Percentiles rank a stretch among this genome's conserved stretches.
Evolutionary conservation across 768 basidiomycete genomes (phyloP).

Genomic region (Trametes coccinea): DNA sequence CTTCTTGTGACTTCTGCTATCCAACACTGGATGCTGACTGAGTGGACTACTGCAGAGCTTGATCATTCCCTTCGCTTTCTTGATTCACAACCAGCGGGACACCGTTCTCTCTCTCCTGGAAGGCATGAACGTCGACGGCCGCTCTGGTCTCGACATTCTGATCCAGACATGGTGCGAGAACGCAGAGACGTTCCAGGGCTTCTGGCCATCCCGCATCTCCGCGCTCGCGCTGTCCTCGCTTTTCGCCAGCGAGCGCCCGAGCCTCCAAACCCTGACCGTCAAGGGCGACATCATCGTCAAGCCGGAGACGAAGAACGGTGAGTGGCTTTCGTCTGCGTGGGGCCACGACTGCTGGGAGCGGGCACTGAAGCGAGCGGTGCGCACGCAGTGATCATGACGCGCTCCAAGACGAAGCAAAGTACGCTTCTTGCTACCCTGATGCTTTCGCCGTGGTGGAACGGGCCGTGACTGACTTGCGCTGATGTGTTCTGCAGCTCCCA

Average conservation of each 20-base stretch:
- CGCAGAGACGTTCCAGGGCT: constrained; percentile 91
- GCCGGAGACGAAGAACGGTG: constrained; percentile 78
- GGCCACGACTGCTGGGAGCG: background rate
- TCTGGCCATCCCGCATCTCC: constrained; percentile 89
- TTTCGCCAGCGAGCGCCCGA: constrained; percentile 63
- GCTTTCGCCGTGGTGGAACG: background rate
- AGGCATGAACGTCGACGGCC: constrained; percentile 55
- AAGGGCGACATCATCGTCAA: constrained; percentile 92
- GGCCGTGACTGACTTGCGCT: constrained; percentile 24
- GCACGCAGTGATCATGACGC: constrained; percentile 88
- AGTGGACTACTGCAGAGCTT: constrained; percentile 57
- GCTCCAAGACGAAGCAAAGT: constrained; percentile 88
- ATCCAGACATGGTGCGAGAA: constrained; percentile 95
- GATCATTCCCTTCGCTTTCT: constrained; percentile 89
- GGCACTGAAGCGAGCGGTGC: constrained; percentile 3
- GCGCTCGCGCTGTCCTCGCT: constrained; percentile 79
- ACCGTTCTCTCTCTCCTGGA: constrained; percentile 79
- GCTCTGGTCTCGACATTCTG: constrained; percentile 80
- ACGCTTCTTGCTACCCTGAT: constrained; percentile 34
- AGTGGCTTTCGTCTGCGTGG: constrained; percentile 31
- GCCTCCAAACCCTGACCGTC: constrained; percentile 67
- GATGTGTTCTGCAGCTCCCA: constrained; percentile 57
- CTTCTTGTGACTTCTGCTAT: background rate
- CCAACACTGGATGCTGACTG: background rate
- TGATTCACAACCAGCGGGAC: constrained; percentile 85